Evolutionary conservation across 108 stramenopile species (phyloP), one percentile per base, ranked within the genome.

Genomic region (Pseudonitzschia delicatissima): DNA sequence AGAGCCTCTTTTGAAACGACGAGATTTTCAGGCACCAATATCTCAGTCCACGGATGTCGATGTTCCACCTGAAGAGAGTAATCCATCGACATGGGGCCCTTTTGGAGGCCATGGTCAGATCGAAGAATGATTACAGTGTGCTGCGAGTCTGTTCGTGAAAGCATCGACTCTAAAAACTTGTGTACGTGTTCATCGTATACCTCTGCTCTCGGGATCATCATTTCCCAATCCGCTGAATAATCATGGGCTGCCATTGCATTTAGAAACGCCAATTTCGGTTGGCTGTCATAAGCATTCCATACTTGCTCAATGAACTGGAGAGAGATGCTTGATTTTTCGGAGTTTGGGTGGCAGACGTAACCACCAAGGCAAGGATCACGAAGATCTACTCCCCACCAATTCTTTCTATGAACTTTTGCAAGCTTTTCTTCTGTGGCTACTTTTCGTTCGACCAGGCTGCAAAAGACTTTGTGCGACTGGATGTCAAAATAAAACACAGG

Each of bases 161-260:
- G 45, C 35, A 80, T 77, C 0, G 20, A 49, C 36, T 61, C 51
- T 31, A 84, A 45, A 57, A 84, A 76, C 20, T 44, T 17, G 3
- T 34, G 57, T 13, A 84, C 50, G 17, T 63, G 28, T 5, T 49
- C 62, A 47, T 84, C 83, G 52, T 84, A 84, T 12, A 18, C 60
- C 37, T 84, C 83, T 20, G 76, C 69, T 11, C 44, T 36, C 42
- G 78, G 57, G 35, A 64, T 34, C 35, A 63, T 47, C 44, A 72
- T 63, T 33, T 71, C 69, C 58, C 62, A 66, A 27, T 77, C 77
- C 0, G 66, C 12, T 11, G 69, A 48, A 51, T 84, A 84, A 53
- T 76, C 76, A 55, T 84, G 83, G 0, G 83, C 83, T 26, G 79
- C 83, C 39, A 84, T 50, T n/a, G 73, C 72, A 65, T 84, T 84